Conservation (phyloP, 768 basidiomycete species). For the Podaxis sp. region DNA sequence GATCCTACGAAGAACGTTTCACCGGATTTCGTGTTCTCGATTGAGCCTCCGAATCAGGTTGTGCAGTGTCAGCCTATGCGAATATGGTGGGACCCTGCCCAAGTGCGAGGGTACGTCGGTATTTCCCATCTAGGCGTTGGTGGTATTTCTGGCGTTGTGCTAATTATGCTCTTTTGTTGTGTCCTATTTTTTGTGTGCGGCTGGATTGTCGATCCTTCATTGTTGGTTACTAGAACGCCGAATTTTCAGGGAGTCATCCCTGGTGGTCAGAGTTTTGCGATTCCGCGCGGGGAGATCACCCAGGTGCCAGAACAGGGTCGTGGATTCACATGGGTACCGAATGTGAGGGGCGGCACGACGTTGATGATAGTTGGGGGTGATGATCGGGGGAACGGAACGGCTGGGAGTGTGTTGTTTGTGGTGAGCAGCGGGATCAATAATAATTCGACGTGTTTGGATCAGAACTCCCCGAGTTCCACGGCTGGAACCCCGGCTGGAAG, state of each 20-base stretch:
- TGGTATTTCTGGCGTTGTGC: background rate
- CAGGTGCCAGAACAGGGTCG: constrained; percentile 43
- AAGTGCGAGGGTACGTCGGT: constrained; percentile 51
- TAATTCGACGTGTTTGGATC: constrained; percentile 53
- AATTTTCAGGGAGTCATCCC: constrained; percentile 74
- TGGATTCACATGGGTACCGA: constrained; percentile 70
- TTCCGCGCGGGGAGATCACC: constrained; percentile 52
- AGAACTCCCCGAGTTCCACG: constrained; percentile 71
- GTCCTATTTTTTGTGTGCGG: background rate
- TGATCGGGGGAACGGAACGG: constrained; percentile 60
- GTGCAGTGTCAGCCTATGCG: constrained; percentile 64
- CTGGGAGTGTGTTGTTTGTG: constrained; percentile 59
- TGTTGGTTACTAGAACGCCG: constrained; percentile 40
- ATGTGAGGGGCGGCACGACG: constrained; percentile 62
- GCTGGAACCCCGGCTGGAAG: constrained; percentile 70
- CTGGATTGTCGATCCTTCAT: background rate
- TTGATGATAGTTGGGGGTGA: constrained; percentile 70
- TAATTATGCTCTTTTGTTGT: background rate
- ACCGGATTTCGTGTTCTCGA: constrained; percentile 58
- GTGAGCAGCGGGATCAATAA: constrained; percentile 50
- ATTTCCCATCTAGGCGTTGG: background rate
- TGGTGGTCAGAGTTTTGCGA: constrained; percentile 71
- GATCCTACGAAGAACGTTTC: constrained; percentile 43
- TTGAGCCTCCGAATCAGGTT: constrained; percentile 60
- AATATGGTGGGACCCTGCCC: constrained; percentile 59